A percentile compares a stretch with the other conserved stretches of the same genome.
Evolutionary conservation across 768 basidiomycete species (phyloP).

Genomic region (Lentinus tigrinus): DNA sequence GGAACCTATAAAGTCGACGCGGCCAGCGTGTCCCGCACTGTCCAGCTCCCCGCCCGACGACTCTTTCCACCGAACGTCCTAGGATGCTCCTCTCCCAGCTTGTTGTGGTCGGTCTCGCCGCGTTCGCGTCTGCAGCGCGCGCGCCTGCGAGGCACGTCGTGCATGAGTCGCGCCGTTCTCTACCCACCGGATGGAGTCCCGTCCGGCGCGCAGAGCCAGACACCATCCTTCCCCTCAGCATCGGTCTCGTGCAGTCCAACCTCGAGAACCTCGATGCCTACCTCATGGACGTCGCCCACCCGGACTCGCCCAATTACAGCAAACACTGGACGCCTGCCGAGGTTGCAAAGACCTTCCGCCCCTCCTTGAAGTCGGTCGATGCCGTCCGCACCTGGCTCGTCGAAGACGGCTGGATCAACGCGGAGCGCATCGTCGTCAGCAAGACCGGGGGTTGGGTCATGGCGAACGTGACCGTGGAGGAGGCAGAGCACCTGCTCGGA

Average conservation of each 20-base stretch:
- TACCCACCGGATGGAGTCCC: constrained; percentile 42
- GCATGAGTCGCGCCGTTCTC: constrained; percentile 18
- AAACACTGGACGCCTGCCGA: constrained; percentile 46
- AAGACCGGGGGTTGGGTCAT: constrained; percentile 46
- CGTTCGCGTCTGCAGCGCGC: background rate
- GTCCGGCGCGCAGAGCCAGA: constrained; percentile 36
- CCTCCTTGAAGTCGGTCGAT: constrained; percentile 39
- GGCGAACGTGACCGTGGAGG: constrained; percentile 40
- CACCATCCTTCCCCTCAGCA: constrained; percentile 43
- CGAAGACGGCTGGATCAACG: constrained; percentile 36
- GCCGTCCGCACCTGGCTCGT: constrained; percentile 45
- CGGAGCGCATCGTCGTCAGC: constrained; percentile 38
- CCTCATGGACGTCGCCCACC: constrained; percentile 49
- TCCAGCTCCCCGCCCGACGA: background rate
- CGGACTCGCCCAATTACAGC: constrained; percentile 49
- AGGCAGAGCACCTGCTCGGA: constrained; percentile 44
- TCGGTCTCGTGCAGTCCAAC: constrained; percentile 49
- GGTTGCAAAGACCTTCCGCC: constrained; percentile 46
- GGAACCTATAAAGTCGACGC: background rate
- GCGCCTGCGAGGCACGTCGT: background rate
- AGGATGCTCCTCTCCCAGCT: background rate
- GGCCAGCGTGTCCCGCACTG: background rate
- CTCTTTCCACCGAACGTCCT: background rate
- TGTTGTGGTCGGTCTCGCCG: background rate
- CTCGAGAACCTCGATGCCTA: constrained; percentile 43